A percentile compares a stretch with the other conserved stretches of the same genome.
These are phyloP conservation scores for Ulmus americana DNA, from an alignment of 331 rosid species.

Conservation along the genomic window DNA sequence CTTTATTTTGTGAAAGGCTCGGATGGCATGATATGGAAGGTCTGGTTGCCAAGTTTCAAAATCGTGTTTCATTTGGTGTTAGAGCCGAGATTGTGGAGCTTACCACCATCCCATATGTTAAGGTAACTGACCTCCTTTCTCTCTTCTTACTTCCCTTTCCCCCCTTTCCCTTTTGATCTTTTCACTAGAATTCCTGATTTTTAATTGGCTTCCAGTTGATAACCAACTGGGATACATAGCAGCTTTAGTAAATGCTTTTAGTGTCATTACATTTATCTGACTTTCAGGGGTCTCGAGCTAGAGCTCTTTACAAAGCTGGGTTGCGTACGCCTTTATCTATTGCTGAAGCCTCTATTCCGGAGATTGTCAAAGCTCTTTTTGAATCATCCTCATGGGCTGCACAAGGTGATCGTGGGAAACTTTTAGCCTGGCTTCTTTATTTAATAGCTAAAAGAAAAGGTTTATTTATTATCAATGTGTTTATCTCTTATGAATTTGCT, in stretches of 20 bases:
- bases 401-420: conserved; percentile 50
- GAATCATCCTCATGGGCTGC: conserved; percentile 81
- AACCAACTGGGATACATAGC: background rate
- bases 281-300: conserved; percentile 87
- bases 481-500: background rate
- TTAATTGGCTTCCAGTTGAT: conserved; percentile 19
- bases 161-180: background rate
- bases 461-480: background rate
- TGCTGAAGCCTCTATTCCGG: conserved; percentile 89
- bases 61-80: conserved; percentile 92
- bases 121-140: conserved; percentile 35
- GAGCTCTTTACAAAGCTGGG: conserved; percentile 95
- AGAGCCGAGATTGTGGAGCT: conserved; percentile 94
- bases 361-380: conserved; percentile 73
- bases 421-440: background rate
- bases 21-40: conserved; percentile 96
- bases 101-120: conserved; percentile 80
- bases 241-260: conserved; percentile 7
- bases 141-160: background rate
- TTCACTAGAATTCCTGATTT: background rate
- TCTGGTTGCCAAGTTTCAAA: conserved; percentile 84
- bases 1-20: conserved; percentile 92
- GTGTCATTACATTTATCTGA: conserved; percentile 24
- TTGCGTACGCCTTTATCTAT: conserved; percentile 79
- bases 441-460: conserved; percentile 6